Evolutionary conservation across 2,329 filamentous ascomycete genomes (phyloP).

Genomic region (Triangularia setosa): DNA sequence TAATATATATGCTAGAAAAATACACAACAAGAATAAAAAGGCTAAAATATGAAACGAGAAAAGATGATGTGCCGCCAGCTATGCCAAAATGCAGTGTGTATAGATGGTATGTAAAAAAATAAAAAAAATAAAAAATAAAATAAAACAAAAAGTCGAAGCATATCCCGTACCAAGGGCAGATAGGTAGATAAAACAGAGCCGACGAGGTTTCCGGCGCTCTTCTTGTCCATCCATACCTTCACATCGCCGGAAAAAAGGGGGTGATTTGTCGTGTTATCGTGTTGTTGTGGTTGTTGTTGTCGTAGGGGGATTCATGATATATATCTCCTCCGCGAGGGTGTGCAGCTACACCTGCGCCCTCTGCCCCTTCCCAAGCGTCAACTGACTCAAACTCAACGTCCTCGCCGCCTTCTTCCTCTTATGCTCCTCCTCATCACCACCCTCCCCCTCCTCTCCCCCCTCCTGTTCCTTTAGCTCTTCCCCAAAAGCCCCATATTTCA

Average conservation of each 20-base stretch:
- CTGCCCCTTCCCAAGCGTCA: constrained; percentile 46
- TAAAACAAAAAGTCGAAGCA: not conserved
- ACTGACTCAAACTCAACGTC: constrained; percentile 60
- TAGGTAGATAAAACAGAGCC: too few species aligned
- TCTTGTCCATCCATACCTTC: too few species aligned
- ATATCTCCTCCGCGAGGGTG: not conserved
- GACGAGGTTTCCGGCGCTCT: too few species aligned
- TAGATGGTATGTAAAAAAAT: not conserved
- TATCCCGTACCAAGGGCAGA: too few species aligned
- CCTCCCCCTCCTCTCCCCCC: constrained; percentile 35
- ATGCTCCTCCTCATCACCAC: constrained; percentile 28
- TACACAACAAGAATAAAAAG: not conserved
- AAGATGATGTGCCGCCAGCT: not conserved
- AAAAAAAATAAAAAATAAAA: too few species aligned
- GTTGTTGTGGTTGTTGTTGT: too few species aligned
- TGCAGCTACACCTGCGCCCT: constrained; percentile 25
- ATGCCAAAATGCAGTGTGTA: not conserved
- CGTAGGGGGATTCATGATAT: too few species aligned
- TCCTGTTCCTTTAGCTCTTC: constrained; percentile 38
- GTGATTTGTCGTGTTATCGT: too few species aligned
- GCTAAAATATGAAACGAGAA: not conserved
- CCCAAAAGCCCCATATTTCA: constrained; percentile 39
- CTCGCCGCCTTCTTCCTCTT: constrained; percentile 53
- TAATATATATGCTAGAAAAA: not conserved
- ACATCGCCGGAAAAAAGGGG: too few species aligned